Evolutionary conservation across 768 basidiomycete genomes (phyloP), one percentile per base, ranked within the genome.

Genomic region (Podaxis sp.): DNA sequence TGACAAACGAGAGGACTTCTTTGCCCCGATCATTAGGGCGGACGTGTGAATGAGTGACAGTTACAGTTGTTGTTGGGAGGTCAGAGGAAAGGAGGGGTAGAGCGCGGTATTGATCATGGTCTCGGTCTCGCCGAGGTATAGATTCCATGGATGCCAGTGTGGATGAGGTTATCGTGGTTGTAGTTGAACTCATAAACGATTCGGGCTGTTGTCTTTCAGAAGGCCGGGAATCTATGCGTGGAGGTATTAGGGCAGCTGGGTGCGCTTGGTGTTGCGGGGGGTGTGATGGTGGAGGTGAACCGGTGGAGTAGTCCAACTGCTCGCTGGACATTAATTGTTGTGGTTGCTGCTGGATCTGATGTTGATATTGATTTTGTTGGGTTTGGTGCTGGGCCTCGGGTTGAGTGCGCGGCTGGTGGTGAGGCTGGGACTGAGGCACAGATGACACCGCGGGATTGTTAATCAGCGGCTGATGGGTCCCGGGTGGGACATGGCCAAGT

Each of bases 11-110:
- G 46, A 98, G 77, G 2, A 96, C 92, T 68, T 99, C 96, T 73
- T 94, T 95, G 56, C 94, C 93, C 57, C 89, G 83, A 64, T 96
- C 92, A 69, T 96, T 98, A 4, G 93, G 87, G 17, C 88, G 85
- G 61, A 98, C 93, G 54, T 90, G 87, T 12, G 93, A 95, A 60
- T 88, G 88, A 2, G 87, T 87, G 30, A 98, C 94, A 6, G 75
- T 72, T 61, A 93, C 80, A 28, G 76, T 80, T 2, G 94, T 93
- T 54, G 82, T 82, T 40, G 87, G 86, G 13, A 99, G 87, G 69
- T 96, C 92, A 13, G 78, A 74, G 3, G 85, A 77, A 22, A 93
- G 74, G 26, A 93, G 78, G 12, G 90, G 90, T 24, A 93, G 83
- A 1, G 88, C 87, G 57, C 91, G 88, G 26, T 63, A 63, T 28